These are phyloP conservation scores for Leccinum fuscescens DNA, from an alignment of 1,284 basidiomycete species.

Conservation along the genomic window DNA sequence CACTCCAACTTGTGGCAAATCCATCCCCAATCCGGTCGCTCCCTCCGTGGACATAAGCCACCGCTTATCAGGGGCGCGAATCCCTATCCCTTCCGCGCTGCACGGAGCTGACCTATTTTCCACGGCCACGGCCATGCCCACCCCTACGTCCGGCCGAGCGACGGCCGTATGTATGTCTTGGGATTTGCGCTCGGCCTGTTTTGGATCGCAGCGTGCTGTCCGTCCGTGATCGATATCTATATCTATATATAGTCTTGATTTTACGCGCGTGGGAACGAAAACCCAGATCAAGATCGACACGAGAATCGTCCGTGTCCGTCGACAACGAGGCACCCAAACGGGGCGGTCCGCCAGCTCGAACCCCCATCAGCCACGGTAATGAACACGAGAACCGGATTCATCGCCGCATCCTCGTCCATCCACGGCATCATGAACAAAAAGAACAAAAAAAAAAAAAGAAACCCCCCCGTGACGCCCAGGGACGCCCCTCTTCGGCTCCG, in stretches of 20 bases:
- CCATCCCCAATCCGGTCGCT: slow-evolving; percentile 23
- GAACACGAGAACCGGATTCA: slow-evolving; percentile 1
- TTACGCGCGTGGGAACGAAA: slow-evolving; percentile 13
- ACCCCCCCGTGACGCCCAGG: not conserved
- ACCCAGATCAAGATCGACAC: slow-evolving; percentile 25
- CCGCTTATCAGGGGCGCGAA: slow-evolving; percentile 19
- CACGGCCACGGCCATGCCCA: not conserved
- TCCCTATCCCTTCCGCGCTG: slow-evolving; percentile 16
- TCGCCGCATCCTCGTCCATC: not conserved
- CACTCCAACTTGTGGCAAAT: slow-evolving; percentile 23
- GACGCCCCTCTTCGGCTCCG: slow-evolving; percentile 5
- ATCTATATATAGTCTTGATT: slow-evolving; percentile 8
- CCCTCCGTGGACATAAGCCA: slow-evolving; percentile 31
- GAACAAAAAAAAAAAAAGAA: not conserved
- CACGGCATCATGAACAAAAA: not conserved
- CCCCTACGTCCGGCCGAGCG: not conserved
- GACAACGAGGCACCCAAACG: slow-evolving; percentile 12
- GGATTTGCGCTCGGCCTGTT: slow-evolving; percentile 25
- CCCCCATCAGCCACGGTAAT: slow-evolving; percentile 7
- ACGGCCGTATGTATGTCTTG: not conserved
- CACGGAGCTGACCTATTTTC: slow-evolving; percentile 13
- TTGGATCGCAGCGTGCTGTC: slow-evolving; percentile 18
- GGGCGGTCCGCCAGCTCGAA: not conserved
- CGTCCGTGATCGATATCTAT: slow-evolving; percentile 12
- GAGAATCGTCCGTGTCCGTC: slow-evolving; percentile 11